Evolutionary conservation across 441 rosid genomes (phyloP), one percentile per base, ranked within the genome.

Genomic region (Erodium moschatum): DNA sequence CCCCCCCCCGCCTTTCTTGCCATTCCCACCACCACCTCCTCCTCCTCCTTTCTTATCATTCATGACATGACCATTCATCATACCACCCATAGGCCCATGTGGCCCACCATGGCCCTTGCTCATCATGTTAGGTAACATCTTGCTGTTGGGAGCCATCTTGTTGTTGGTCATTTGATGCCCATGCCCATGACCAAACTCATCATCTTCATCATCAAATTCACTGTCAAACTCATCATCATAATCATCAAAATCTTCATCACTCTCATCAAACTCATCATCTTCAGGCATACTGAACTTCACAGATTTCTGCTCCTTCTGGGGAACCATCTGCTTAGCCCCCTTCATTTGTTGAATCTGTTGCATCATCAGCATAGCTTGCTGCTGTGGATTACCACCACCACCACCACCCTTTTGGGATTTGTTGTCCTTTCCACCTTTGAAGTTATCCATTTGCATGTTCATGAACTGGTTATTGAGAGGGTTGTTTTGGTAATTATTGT

Each of bases 281-380:
- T 80, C 83, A 29, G 80, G 82, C 80, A 81, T 21, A 44, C 71
- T 75, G 70, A 89, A 89, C 83, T 82, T 89, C 18, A 84, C 97
- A 33, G 88, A 77, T 79, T 89, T 92, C 73, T 86, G 86, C 27
- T 24, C 27, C 27, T 24, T 24, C 27, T 24, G 27, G 1, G 75
- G 65, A 0, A 85, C 76, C 71, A 73, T 18, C 75, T 78, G 86
- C 65, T 80, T 77, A 27, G 80, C 70, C 38, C 85, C 90, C 69
- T 86, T 89, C 72, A 77, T 85, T 15, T 80, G 85, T 12, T 79
- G 85, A 27, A 61, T 20, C 12, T 24, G 27, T 24, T 24, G 27
- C 27, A 38, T 38, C 44, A 38, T 38, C 44, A 38, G 7, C 56
- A 48, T n/a, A 48, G 56, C 56, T 48, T 48, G 52, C n/a, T 46